These are phyloP conservation scores for Articulospora tetracladia DNA, from an alignment of 495 filamentous ascomycete genomes.

Conservation along the genomic window DNA sequence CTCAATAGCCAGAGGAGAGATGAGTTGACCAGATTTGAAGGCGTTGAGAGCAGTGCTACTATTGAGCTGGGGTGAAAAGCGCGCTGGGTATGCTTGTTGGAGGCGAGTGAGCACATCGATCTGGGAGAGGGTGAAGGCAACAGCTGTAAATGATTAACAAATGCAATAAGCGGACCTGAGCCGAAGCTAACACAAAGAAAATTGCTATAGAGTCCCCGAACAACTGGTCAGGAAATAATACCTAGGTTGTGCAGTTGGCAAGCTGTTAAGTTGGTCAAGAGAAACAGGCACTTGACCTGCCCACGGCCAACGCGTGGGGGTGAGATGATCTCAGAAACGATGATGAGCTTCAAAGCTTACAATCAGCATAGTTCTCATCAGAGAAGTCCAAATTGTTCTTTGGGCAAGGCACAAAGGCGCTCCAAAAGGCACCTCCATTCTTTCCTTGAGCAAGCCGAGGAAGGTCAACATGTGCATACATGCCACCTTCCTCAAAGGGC, in stretches of 20 bases:
- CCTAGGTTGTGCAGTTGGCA: too few species aligned
- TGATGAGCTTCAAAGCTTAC: conserved; percentile 21
- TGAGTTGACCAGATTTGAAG: conserved; percentile 51
- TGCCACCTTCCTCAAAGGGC: conserved; percentile 61
- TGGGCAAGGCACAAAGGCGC: conserved; percentile 78
- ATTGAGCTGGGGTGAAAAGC: conserved; percentile 62
- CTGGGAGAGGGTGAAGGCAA: conserved; percentile 74
- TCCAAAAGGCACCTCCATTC: conserved; percentile 85
- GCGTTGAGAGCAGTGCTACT: conserved; percentile 52
- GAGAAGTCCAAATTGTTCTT: conserved; percentile 66
- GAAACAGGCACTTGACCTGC: too few species aligned
- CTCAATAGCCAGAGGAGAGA: conserved; percentile 77
- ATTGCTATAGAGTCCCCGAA: not conserved
- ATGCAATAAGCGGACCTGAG: not conserved
- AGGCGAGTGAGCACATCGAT: conserved; percentile 78
- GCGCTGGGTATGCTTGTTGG: conserved; percentile 58
- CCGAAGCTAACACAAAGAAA: too few species aligned
- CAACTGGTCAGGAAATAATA: too few species aligned
- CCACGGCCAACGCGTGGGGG: too few species aligned
- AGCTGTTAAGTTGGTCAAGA: too few species aligned
- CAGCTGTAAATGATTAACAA: conserved; percentile 35
- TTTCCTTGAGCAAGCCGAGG: conserved; percentile 55
- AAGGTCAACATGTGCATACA: conserved; percentile 75
- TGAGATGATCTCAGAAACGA: too few species aligned
- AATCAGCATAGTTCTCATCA: conserved; percentile 59